phyloP scores from a whole-genome alignment of 2,329 filamentous ascomycete species.

The Aspergillus puulaauensis region DNA sequence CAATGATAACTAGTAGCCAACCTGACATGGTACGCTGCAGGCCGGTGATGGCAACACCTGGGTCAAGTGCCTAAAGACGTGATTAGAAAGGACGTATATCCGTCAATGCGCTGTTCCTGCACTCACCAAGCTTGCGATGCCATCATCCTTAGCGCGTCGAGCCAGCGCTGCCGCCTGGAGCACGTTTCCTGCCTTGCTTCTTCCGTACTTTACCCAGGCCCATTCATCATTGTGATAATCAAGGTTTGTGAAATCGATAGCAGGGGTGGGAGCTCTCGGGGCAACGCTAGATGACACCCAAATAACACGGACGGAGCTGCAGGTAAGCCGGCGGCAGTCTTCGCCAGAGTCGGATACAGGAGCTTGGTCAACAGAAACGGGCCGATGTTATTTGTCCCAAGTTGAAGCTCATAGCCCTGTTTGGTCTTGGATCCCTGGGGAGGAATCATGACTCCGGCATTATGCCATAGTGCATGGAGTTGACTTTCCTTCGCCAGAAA shows the following conservation, averaged over 20 bases:
- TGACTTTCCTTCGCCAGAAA: constrained; percentile 37
- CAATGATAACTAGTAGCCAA: too few relatives aligned
- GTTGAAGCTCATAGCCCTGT: constrained; percentile 34
- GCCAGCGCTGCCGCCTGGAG: too few relatives aligned
- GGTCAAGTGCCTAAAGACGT: too few relatives aligned
- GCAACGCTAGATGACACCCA: background rate
- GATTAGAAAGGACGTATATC: background rate
- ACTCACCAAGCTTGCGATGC: too few relatives aligned
- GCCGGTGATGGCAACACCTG: too few relatives aligned
- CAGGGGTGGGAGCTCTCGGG: background rate
- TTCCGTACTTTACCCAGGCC: too few relatives aligned
- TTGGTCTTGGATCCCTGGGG: constrained; percentile 31
- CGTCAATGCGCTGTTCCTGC: background rate
- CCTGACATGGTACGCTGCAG: too few relatives aligned
- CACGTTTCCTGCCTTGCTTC: too few relatives aligned
- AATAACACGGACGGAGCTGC: background rate
- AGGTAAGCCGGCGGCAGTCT: background rate
- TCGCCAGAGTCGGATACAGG: background rate
- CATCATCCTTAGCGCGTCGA: too few relatives aligned
- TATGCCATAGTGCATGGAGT: constrained; percentile 45
- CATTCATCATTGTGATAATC: too few relatives aligned
- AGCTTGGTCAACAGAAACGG: constrained; percentile 41
- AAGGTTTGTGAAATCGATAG: background rate
- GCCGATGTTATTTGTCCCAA: constrained; percentile 43
- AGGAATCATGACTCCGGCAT: constrained; percentile 39